A percentile compares a stretch with the other conserved stretches of the same genome.
These are phyloP conservation scores for Elsinoe australis DNA, from an alignment of 2,329 filamentous ascomycete species.

Conservation along the genomic window DNA sequence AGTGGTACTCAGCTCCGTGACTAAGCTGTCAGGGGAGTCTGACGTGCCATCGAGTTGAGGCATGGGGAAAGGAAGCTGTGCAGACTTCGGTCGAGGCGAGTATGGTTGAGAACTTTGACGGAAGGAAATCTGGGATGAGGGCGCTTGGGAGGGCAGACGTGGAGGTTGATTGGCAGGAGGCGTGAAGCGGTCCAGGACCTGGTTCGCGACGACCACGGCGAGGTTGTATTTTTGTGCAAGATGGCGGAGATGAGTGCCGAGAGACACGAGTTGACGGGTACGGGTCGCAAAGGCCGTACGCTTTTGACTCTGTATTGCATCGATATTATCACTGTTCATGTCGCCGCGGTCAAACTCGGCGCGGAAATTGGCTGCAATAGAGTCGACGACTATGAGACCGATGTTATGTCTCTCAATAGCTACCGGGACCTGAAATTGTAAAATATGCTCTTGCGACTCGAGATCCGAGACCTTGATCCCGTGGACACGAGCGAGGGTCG, in stretches of 20 bases:
- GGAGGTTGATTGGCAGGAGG: slow-evolving; percentile 18
- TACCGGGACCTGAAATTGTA: slow-evolving; percentile 85
- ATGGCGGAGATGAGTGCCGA: slow-evolving; percentile 67
- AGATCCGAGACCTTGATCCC: slow-evolving; percentile 81
- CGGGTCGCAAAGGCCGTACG: slow-evolving; percentile 57
- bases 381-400: slow-evolving; percentile 80
- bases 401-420: slow-evolving; percentile 67
- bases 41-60: slow-evolving; percentile 4
- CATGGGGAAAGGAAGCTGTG: neutral
- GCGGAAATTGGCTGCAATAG: slow-evolving; percentile 89
- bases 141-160: neutral
- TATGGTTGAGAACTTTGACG: slow-evolving; percentile 1
- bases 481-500: slow-evolving; percentile 68
- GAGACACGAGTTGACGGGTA: slow-evolving; percentile 64
- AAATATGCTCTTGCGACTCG: slow-evolving; percentile 90
- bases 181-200: slow-evolving; percentile 82
- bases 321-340: slow-evolving; percentile 23
- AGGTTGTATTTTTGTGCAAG: slow-evolving; percentile 67
- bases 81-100: neutral
- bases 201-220: slow-evolving; percentile 87
- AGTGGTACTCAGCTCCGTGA: slow-evolving; percentile 27
- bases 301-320: slow-evolving; percentile 14
- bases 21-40: neutral
- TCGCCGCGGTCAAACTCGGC: slow-evolving; percentile 65
- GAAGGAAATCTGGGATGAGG: slow-evolving; percentile 8